Percentiles rank a stretch among this genome's conserved stretches.
Conservation (phyloP, 768 basidiomycete genomes). For the Leccinum imitatum region DNA sequence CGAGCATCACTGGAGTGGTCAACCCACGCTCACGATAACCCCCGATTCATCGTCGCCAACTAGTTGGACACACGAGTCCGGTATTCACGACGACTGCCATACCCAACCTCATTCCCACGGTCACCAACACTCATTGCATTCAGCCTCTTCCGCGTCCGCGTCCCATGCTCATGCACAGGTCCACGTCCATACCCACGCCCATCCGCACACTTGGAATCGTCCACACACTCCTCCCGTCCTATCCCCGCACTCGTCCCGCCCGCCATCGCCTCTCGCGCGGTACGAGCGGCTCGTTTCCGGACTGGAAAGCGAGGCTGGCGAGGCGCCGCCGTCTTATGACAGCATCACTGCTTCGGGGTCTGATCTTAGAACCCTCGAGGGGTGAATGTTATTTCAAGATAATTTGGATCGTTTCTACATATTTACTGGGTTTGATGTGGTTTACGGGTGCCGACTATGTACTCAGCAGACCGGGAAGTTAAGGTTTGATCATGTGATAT, state of each 20-base stretch:
- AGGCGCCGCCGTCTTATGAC: conserved; percentile 68
- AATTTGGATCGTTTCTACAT: neutral
- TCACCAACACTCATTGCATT: neutral
- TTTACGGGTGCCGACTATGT: neutral
- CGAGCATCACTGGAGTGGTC: neutral
- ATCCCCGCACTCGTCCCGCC: conserved; percentile 14
- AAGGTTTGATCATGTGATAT: neutral
- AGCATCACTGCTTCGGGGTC: conserved; percentile 17
- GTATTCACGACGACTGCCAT: neutral
- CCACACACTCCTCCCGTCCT: neutral
- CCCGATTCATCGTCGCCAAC: neutral
- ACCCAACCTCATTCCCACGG: neutral
- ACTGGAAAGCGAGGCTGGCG: conserved; percentile 80
- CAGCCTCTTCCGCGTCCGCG: neutral
- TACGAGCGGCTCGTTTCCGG: conserved; percentile 87
- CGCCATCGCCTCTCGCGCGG: conserved; percentile 36
- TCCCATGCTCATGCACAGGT: neutral
- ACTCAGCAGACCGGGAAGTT: too few relatives aligned
- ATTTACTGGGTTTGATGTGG: neutral
- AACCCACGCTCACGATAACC: neutral
- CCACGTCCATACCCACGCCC: neutral
- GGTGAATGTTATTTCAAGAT: neutral
- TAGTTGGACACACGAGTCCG: neutral
- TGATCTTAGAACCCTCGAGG: neutral
- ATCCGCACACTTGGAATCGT: neutral